Evolutionary conservation across 257 asterid genomes (phyloP).

Genomic region (Nicotiana benthamiana): DNA sequence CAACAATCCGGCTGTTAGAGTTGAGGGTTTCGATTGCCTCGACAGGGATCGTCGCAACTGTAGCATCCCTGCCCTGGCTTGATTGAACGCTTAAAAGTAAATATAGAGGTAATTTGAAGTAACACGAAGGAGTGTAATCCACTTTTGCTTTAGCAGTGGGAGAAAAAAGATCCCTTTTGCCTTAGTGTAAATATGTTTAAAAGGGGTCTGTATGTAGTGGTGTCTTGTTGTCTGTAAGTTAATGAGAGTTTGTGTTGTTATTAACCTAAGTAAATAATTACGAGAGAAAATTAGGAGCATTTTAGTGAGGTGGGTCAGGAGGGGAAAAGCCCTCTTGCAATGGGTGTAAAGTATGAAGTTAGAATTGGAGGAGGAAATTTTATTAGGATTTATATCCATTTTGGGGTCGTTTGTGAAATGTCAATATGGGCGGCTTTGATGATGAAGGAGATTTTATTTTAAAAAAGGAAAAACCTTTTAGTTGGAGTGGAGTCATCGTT

Average conservation of each 20-base stretch:
- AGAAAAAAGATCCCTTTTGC: constrained; percentile 25
- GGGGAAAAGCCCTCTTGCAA: constrained; percentile 25
- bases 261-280: constrained; percentile 18
- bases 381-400: constrained; percentile 17
- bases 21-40: constrained; percentile 95
- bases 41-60: constrained; percentile 88
- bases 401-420: constrained; percentile 25
- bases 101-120: constrained; percentile 10
- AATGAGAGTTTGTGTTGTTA: constrained; percentile 27
- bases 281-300: constrained; percentile 12
- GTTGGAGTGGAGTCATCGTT: constrained; percentile 22
- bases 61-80: constrained; percentile 96
- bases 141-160: constrained; percentile 11
- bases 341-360: constrained; percentile 50
- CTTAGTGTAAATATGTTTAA: constrained; percentile 45
- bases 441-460: neutral
- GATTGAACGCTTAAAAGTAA: constrained; percentile 10
- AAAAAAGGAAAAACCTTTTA: neutral
- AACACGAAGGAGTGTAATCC: neutral
- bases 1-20: constrained; percentile 83
- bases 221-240: constrained; percentile 36
- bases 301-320: constrained; percentile 22
- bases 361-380: constrained; percentile 20
- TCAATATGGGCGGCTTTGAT: constrained; percentile 27
- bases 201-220: constrained; percentile 10